Evolutionary conservation across 768 basidiomycete species (phyloP), one percentile per base, ranked within the genome.

Genomic region (Dendrothele bispora): DNA sequence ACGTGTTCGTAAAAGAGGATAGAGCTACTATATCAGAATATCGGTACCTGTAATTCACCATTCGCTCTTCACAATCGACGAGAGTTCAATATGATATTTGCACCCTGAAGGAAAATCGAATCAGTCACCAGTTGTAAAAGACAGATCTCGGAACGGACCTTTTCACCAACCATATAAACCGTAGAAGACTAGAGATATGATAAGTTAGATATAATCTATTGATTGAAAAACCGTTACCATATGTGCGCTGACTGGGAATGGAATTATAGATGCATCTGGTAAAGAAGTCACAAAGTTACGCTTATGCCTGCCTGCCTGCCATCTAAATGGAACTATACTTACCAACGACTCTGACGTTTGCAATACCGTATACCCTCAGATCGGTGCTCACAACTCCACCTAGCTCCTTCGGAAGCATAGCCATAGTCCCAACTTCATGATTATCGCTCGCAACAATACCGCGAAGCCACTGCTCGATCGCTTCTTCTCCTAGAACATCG

Each of bases 401-500:
- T 28, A 66, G 46, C 21, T 61, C 62, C 42, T 49, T 51, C 7
- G 74, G 72, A 58, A 73, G 58, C 72, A 77, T 74, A 8, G 69
- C 58, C 45, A 67, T 48, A 3, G 72, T 67, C 6, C 72, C 68
- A 24, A 65, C 58, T 20, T 63, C 64, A 46, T 71, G 68, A 32
- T 66, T 64, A 42, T 66, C 66, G 36, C 62, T 67, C 12, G 55
- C 54, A 7, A 58, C 62, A 2, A 60, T 56, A 8, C 48, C 41
- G 36, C 56, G 59, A 17, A 67, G 52, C 55, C 63, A 67, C 14
- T 39, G 55, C 28, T 58, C 57, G 4, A 65, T 53, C 14, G 55
- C 53, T 15, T 54, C 51, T 15, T 62, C 54, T 2, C 48, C 51
- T 7, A 35, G 17, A 21, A 51, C 55, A 32, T 60, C 53, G 1